These are phyloP conservation scores for Telfairia occidentalis DNA, from an alignment of 331 rosid species.

Conservation along the genomic window DNA sequence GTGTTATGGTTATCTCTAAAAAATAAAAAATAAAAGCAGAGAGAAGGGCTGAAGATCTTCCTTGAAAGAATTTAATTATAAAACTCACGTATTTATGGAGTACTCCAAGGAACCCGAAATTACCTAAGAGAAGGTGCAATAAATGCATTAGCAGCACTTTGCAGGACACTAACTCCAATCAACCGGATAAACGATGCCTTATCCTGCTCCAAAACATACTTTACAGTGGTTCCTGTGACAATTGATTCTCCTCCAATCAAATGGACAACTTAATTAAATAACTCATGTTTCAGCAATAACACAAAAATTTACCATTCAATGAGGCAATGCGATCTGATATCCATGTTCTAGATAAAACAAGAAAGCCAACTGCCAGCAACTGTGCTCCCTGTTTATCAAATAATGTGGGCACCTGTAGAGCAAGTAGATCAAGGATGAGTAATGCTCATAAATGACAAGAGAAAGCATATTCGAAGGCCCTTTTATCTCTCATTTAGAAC, in stretches of 20 bases:
- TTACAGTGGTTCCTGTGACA: constrained; percentile 89
- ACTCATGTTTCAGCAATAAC: constrained; percentile 13
- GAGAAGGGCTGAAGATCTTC: neutral
- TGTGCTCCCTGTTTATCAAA: constrained; percentile 95
- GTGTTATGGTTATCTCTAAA: neutral
- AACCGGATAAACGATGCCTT: constrained; percentile 74
- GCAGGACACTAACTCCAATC: constrained; percentile 83
- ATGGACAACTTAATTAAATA: constrained; percentile 9
- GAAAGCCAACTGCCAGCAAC: constrained; percentile 82
- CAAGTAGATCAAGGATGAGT: constrained; percentile 8
- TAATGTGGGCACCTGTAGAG: constrained; percentile 67
- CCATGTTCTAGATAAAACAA: constrained; percentile 90
- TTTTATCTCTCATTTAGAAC: neutral
- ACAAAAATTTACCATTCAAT: constrained; percentile 57
- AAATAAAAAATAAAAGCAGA: neutral
- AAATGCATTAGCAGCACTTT: constrained; percentile 87
- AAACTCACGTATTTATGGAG: neutral
- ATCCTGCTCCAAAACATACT: constrained; percentile 93
- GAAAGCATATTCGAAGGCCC: neutral
- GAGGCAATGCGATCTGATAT: constrained; percentile 98
- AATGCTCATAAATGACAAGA: neutral
- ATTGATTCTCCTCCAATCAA: constrained; percentile 20
- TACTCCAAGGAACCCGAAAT: neutral
- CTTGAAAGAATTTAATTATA: neutral
- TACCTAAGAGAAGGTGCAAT: constrained; percentile 97